Evolutionary conservation across 768 basidiomycete genomes (phyloP).

Genomic region (Tricholoma saponaceum): DNA sequence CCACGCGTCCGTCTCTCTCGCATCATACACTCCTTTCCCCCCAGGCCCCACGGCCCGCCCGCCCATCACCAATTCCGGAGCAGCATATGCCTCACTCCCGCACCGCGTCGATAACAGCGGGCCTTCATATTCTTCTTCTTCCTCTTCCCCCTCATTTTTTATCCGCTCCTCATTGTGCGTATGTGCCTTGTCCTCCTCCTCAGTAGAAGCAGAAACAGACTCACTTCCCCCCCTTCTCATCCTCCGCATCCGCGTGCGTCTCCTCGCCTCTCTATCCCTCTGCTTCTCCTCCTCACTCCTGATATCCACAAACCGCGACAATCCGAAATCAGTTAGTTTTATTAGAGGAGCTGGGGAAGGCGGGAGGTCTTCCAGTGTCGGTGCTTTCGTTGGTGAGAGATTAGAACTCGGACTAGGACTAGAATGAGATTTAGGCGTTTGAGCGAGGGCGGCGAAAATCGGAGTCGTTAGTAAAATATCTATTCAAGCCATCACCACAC

Average conservation of each 20-base stretch:
- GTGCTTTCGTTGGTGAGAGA: constrained; percentile 13
- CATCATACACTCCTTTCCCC: constrained; percentile 64
- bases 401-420: background rate
- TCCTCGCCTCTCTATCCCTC: constrained; percentile 4
- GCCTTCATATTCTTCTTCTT: constrained; percentile 20
- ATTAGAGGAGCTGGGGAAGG: constrained; percentile 53
- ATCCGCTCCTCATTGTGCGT: background rate
- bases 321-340: constrained; percentile 86
- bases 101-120: constrained; percentile 75
- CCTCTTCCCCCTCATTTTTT: constrained; percentile 3
- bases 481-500: too few relatives aligned
- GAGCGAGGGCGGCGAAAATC: constrained; percentile 22
- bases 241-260: background rate
- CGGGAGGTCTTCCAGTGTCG: constrained; percentile 29
- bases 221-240: background rate
- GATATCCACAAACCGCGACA: constrained; percentile 80
- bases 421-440: constrained; percentile 10
- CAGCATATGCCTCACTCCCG: constrained; percentile 86
- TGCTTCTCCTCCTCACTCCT: constrained; percentile 21
- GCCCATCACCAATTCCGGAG: constrained; percentile 67
- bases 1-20: constrained; percentile 84
- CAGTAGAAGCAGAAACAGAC: background rate
- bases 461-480: constrained; percentile 71
- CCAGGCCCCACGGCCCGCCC: constrained; percentile 17
- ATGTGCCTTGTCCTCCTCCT: background rate